Conservation (phyloP, 2,329 filamentous ascomycete genomes). For the Aureobasidium sp. region DNA sequence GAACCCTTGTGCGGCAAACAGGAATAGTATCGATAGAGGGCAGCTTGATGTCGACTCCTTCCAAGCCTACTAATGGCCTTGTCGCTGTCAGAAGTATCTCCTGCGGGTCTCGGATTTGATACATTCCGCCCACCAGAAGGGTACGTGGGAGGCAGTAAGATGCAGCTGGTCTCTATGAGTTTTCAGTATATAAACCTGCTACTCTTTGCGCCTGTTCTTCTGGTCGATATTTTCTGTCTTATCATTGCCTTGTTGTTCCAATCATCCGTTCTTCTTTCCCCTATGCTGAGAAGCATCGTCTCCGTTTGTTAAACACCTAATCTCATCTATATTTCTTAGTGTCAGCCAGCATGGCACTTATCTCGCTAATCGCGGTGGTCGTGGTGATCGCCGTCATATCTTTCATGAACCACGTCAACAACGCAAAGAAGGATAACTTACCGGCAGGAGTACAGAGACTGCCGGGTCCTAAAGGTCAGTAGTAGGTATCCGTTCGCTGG, state of each 20-base stretch:
- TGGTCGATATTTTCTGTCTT: neutral
- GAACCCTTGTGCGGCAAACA: neutral
- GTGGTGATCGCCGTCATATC: conserved; percentile 23
- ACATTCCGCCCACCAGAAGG: neutral
- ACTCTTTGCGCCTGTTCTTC: neutral
- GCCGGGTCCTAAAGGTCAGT: conserved; percentile 22
- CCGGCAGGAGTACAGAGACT: conserved; percentile 18
- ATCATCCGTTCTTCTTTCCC: neutral
- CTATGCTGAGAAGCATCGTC: neutral
- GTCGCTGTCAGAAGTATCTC: neutral
- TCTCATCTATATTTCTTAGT: neutral
- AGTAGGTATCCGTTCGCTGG: neutral
- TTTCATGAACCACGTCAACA: conserved; percentile 18
- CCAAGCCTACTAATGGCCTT: neutral
- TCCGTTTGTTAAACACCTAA: neutral
- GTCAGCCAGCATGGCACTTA: conserved; percentile 16
- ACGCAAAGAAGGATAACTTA: conserved; percentile 11
- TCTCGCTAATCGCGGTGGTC: conserved; percentile 19
- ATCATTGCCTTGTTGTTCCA: neutral
- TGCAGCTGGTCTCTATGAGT: neutral
- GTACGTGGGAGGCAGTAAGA: neutral
- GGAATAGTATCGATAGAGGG: neutral
- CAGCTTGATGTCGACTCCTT: neutral
- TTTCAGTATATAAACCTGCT: neutral
- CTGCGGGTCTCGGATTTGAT: neutral